A percentile compares a stretch with the other conserved stretches of the same genome.
Evolutionary conservation across 2,329 filamentous ascomycete genomes (phyloP).

Genomic region (Shiraia sp.): DNA sequence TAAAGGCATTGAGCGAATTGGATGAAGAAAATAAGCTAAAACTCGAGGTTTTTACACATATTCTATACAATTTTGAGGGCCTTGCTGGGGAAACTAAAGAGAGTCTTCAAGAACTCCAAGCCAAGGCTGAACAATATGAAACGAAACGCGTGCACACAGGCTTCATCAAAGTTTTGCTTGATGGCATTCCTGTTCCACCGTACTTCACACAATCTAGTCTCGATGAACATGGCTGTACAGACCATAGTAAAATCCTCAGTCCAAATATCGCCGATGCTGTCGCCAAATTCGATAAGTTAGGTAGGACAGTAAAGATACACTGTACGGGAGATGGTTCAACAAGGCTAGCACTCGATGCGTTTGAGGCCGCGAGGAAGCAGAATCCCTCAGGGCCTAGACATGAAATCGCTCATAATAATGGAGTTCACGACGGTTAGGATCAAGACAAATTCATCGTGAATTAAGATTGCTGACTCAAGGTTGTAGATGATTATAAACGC

Average conservation of each 20-base stretch:
- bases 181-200: constrained; percentile 39
- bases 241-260: constrained; percentile 23
- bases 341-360: constrained; percentile 34
- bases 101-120: constrained; percentile 23
- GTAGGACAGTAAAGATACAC: constrained; percentile 42
- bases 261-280: constrained; percentile 27
- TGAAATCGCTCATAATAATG: constrained; percentile 37
- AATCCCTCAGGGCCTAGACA: constrained; percentile 36
- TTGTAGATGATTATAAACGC: constrained; percentile 30
- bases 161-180: constrained; percentile 44
- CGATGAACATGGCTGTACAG: constrained; percentile 25
- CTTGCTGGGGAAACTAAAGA: constrained; percentile 8
- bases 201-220: constrained; percentile 34
- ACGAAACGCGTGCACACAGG: constrained; percentile 34
- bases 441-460: not conserved
- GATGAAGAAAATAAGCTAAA: constrained; percentile 26
- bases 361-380: constrained; percentile 26
- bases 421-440: constrained; percentile 19
- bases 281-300: constrained; percentile 32
- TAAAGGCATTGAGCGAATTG: constrained; percentile 31
- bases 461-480: not conserved
- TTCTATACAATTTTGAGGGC: constrained; percentile 14
- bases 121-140: constrained; percentile 23
- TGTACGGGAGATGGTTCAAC: constrained; percentile 36
- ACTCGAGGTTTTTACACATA: constrained; percentile 24